These are phyloP conservation scores for Cadophora sp. DNA, from an alignment of 2,329 filamentous ascomycete species.

Conservation along the genomic window DNA sequence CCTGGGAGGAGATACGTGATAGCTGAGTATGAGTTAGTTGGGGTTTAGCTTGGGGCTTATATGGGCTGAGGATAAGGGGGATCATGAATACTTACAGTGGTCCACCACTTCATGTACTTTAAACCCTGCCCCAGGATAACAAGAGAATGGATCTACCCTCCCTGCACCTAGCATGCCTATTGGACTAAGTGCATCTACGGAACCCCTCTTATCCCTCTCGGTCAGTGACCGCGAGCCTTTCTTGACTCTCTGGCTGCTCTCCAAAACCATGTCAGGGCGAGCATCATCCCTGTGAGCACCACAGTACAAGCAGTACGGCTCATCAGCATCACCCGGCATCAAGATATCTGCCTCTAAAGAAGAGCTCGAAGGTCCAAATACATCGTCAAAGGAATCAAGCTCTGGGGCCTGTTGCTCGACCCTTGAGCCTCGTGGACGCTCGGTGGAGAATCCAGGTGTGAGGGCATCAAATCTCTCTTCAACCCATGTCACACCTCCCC, in stretches of 20 bases:
- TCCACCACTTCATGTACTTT: not conserved
- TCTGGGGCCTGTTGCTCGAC: not conserved
- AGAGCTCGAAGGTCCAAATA: not conserved
- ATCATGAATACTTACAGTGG: not conserved
- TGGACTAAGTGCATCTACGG: not conserved
- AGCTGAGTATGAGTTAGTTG: not conserved
- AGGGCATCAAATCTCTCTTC: not conserved
- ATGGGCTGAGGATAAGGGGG: not conserved
- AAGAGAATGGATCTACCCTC: not conserved
- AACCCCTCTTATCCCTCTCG: not conserved
- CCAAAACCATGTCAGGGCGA: not conserved
- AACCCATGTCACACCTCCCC: not conserved
- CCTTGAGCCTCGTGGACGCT: not conserved
- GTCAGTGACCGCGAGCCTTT: not conserved
- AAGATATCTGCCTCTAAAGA: not conserved
- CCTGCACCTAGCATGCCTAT: not conserved
- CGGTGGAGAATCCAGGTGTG: not conserved
- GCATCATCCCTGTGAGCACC: not conserved
- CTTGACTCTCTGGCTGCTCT: not conserved
- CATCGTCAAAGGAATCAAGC: not conserved
- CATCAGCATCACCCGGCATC: not conserved
- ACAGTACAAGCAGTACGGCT: not conserved
- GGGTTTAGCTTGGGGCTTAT: not conserved
- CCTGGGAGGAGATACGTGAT: not conserved
- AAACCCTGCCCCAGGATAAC: not conserved